Percentiles rank a stretch among this genome's conserved stretches.
These are phyloP conservation scores for Fusarium armeniacum DNA, from an alignment of 2,329 filamentous ascomycete genomes.

Conservation along the genomic window DNA sequence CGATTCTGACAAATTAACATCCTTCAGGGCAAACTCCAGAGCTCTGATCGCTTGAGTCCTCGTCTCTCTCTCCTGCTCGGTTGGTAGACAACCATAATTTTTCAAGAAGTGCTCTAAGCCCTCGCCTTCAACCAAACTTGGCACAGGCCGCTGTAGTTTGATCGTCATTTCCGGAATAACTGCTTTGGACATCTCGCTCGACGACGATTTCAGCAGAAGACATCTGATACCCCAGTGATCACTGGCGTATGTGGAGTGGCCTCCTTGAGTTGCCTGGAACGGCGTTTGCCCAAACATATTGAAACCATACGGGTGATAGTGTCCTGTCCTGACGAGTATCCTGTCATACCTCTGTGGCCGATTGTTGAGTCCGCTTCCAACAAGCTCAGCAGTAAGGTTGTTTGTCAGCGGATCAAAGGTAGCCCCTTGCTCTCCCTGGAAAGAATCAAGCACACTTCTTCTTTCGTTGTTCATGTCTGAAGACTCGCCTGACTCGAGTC, in stretches of 20 bases:
- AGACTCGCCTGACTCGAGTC: slow-evolving; percentile 60
- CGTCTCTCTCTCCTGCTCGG: slow-evolving; percentile 57
- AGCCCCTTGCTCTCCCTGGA: slow-evolving; percentile 73
- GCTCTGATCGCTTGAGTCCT: slow-evolving; percentile 62
- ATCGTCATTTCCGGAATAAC: slow-evolving; percentile 45
- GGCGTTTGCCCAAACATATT: slow-evolving; percentile 67
- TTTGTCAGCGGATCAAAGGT: slow-evolving; percentile 75
- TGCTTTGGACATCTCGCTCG: slow-evolving; percentile 7
- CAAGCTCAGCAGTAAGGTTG: slow-evolving; percentile 65
- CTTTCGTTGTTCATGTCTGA: slow-evolving; percentile 46
- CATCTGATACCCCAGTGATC: slow-evolving; percentile 72
- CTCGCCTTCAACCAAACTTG: slow-evolving; percentile 51
- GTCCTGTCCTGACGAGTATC: slow-evolving; percentile 65
- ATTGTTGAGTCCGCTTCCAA: slow-evolving; percentile 62
- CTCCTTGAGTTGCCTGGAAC: slow-evolving; percentile 2
- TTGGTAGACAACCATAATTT: slow-evolving; percentile 61
- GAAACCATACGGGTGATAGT: slow-evolving; percentile 60
- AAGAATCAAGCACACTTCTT: slow-evolving; percentile 55
- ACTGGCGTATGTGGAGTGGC: slow-evolving; percentile 57
- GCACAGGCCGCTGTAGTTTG: slow-evolving; percentile 49
- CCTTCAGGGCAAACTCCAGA: slow-evolving; percentile 60
- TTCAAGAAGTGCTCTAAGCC: slow-evolving; percentile 58
- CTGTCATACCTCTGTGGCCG: slow-evolving; percentile 76
- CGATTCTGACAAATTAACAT: slow-evolving; percentile 45
- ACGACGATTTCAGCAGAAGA: slow-evolving; percentile 50